These are phyloP conservation scores for Ceratonia siliqua DNA, from an alignment of 306 rosid genomes.

Conservation along the genomic window DNA sequence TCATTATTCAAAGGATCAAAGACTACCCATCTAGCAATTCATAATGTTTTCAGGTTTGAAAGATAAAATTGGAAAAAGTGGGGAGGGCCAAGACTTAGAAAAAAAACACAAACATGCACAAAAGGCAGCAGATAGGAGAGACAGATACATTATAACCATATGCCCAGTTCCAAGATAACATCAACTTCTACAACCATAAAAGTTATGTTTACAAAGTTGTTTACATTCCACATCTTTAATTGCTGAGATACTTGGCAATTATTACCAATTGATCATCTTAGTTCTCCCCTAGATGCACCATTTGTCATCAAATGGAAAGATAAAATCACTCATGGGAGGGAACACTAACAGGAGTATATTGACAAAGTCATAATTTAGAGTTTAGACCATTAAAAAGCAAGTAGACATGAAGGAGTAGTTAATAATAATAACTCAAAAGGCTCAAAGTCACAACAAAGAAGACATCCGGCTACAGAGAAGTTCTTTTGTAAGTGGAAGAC, in stretches of 20 bases:
- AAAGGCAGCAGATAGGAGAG: background rate
- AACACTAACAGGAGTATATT: background rate
- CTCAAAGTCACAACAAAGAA: slow-evolving; percentile 6
- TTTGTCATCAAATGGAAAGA: background rate
- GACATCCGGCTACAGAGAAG: slow-evolving; percentile 9
- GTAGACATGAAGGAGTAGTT: background rate
- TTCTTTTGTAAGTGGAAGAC: background rate
- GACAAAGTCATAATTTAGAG: background rate
- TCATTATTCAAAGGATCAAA: background rate
- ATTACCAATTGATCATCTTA: background rate
- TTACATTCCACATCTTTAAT: background rate
- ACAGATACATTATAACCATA: background rate
- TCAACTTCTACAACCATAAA: background rate
- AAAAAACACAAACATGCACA: background rate
- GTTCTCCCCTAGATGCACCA: background rate
- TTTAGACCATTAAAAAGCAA: background rate
- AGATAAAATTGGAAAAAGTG: background rate
- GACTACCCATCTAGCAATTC: background rate
- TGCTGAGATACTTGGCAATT: background rate
- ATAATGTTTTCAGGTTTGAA: background rate
- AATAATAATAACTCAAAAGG: background rate
- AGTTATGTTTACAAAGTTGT: background rate
- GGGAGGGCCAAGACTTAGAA: background rate
- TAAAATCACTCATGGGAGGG: background rate
- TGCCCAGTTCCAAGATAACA: background rate